phyloP scores from a whole-genome alignment of 2,329 filamentous ascomycete genomes.

The Xylaria polymorpha region DNA sequence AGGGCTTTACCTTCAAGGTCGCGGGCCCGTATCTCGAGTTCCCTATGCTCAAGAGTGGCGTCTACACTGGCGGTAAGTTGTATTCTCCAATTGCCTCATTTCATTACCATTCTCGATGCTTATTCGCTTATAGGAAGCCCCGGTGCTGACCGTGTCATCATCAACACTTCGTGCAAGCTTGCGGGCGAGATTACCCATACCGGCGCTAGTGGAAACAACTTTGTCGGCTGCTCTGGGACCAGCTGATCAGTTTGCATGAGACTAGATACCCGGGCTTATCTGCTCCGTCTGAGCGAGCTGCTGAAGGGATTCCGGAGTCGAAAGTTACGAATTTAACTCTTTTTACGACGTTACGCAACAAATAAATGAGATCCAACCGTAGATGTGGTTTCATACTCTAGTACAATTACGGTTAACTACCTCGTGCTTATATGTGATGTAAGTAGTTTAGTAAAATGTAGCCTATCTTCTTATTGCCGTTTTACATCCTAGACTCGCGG shows the following conservation, averaged over 20 bases:
- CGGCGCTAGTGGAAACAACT: slow-evolving; percentile 74
- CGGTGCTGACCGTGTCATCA: slow-evolving; percentile 74
- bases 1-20: slow-evolving; percentile 70
- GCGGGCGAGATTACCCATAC: slow-evolving; percentile 77
- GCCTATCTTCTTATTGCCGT: background rate
- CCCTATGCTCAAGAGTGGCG: slow-evolving; percentile 63
- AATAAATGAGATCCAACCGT: background rate
- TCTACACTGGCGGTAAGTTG: slow-evolving; percentile 66
- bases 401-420: background rate
- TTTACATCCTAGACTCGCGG: background rate
- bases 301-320: background rate
- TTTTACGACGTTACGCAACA: background rate
- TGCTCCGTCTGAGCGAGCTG: background rate
- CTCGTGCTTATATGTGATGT: background rate
- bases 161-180: slow-evolving; percentile 66
- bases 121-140: slow-evolving; percentile 61
- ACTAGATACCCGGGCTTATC: too few species aligned
- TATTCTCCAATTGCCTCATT: background rate
- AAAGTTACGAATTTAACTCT: background rate
- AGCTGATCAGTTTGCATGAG: slow-evolving; percentile 30
- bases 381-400: background rate
- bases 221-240: slow-evolving; percentile 68
- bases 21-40: slow-evolving; percentile 72
- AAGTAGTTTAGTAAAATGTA: background rate
- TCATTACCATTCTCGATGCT: background rate